Evolutionary conservation across 2,329 filamentous ascomycete species (phyloP).

Genomic region (Penicillium freii): DNA sequence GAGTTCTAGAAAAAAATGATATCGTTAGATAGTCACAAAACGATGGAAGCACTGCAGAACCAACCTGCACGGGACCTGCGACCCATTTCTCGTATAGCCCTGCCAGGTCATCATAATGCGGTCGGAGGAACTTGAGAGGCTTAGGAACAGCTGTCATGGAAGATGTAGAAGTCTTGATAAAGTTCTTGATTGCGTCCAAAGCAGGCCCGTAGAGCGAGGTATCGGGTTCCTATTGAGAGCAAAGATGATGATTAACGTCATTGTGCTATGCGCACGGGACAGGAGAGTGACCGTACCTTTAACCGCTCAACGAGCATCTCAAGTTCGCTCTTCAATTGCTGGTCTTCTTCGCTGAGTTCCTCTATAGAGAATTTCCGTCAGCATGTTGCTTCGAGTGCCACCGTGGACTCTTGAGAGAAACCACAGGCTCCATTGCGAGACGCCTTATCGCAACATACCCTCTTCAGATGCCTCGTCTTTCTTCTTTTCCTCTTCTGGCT

Average conservation of each 20-base stretch:
- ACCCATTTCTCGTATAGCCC: slow-evolving; percentile 89
- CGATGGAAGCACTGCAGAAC: slow-evolving; percentile 8
- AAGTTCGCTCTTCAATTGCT: slow-evolving; percentile 95
- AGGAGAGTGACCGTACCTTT: slow-evolving; percentile 58
- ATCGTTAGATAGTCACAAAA: slow-evolving; percentile 10
- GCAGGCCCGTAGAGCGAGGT: slow-evolving; percentile 84
- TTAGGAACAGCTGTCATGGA: slow-evolving; percentile 99
- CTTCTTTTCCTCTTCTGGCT: slow-evolving; percentile 67
- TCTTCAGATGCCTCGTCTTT: slow-evolving; percentile 69
- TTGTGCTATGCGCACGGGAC: slow-evolving; percentile 12
- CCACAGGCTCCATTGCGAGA: slow-evolving; percentile 12
- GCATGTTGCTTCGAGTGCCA: slow-evolving; percentile 30
- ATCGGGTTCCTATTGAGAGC: slow-evolving; percentile 69
- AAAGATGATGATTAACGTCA: slow-evolving; percentile 28
- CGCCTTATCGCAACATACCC: slow-evolving; percentile 45
- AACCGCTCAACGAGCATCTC: slow-evolving; percentile 97
- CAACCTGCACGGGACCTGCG: slow-evolving; percentile 77
- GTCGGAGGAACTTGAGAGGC: slow-evolving; percentile 94
- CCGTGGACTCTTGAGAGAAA: slow-evolving; percentile 4
- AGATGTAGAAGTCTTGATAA: slow-evolving; percentile 98
- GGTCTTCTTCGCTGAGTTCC: slow-evolving; percentile 95
- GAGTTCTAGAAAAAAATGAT: slow-evolving; percentile 52
- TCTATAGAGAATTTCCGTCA: slow-evolving; percentile 55
- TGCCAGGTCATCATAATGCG: slow-evolving; percentile 87
- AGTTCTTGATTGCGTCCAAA: slow-evolving; percentile 93